Percentiles rank a stretch among this genome's conserved stretches.
These are phyloP conservation scores for Raffaelea albimanens DNA, from an alignment of 2,329 filamentous ascomycete species.

Conservation along the genomic window DNA sequence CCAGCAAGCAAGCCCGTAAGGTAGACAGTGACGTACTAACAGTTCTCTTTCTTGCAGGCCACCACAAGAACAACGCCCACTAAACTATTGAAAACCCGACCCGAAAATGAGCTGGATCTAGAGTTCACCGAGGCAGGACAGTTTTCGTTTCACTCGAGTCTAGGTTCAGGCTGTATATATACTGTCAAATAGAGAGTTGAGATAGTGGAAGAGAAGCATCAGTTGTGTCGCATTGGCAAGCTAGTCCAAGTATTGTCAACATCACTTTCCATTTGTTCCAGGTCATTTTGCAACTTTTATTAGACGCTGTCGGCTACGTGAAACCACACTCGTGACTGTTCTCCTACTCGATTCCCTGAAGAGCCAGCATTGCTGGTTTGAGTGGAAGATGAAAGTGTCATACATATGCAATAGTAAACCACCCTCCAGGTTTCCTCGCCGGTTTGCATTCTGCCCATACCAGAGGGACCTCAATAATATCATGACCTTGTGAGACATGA, in stretches of 20 bases:
- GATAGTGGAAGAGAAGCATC: slow-evolving; percentile 15
- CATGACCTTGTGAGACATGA: no score
- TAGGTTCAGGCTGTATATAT: slow-evolving; percentile 19
- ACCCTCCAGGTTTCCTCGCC: no score
- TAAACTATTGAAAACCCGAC: slow-evolving; percentile 35
- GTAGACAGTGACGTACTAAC: no score
- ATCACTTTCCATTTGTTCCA: not conserved
- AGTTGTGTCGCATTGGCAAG: not conserved
- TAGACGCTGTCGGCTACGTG: no score
- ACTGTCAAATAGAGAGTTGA: slow-evolving; percentile 28
- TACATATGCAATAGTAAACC: no score
- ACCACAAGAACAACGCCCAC: slow-evolving; percentile 99
- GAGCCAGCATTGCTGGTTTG: no score
- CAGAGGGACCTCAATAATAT: no score
- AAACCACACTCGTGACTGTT: no score
- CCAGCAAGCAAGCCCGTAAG: no score
- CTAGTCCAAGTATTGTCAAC: slow-evolving; percentile 13
- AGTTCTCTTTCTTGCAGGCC: slow-evolving; percentile 49
- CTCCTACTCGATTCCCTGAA: no score
- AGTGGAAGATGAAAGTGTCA: no score
- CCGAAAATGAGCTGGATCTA: slow-evolving; percentile 5
- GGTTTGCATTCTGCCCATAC: no score
- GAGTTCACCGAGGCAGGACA: slow-evolving; percentile 2
- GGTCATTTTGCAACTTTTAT: not conserved
- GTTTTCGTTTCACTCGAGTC: slow-evolving; percentile 1